Evolutionary conservation across 192 early-diverging fungal species (phyloP).

Genomic region (Linnemannia elongata): DNA sequence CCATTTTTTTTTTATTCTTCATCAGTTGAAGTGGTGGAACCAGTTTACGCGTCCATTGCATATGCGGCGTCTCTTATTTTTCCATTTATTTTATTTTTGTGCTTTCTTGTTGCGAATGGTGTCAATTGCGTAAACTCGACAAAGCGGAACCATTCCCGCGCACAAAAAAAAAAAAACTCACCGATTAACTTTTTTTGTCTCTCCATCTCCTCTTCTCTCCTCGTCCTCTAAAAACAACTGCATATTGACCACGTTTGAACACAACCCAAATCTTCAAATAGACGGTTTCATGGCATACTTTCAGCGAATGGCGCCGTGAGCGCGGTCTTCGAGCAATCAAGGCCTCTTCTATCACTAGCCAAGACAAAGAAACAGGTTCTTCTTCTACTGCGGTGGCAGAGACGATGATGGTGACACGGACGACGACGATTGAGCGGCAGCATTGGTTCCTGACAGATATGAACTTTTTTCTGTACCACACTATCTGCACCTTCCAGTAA

Average conservation of each 20-base stretch:
- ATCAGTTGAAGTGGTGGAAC: not conserved
- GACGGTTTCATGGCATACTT: constrained; percentile 50
- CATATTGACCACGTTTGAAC: not conserved
- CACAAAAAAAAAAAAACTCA: constrained; percentile 13
- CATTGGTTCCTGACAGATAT: constrained; percentile 55
- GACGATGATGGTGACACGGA: not conserved
- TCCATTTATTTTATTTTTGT: not conserved
- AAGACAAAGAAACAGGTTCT: not conserved
- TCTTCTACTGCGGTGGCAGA: not conserved
- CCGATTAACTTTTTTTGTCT: not conserved
- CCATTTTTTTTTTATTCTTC: not conserved
- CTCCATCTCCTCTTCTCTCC: not conserved
- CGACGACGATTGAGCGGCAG: constrained; percentile 38
- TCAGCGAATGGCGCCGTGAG: constrained; percentile 55
- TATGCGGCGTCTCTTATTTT: not conserved
- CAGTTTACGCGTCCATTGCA: not conserved
- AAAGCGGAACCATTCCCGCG: not conserved
- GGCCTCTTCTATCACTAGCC: not conserved
- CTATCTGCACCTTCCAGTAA: constrained; percentile 58
- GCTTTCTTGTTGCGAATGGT: not conserved
- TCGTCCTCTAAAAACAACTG: not conserved
- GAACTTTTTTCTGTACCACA: constrained; percentile 55
- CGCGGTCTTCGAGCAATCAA: constrained; percentile 4
- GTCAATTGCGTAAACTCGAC: not conserved
- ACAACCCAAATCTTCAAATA: not conserved